These are phyloP conservation scores for Spathaspora passalidarum DNA, from an alignment of 805 yeast species.

Conservation along the genomic window DNA sequence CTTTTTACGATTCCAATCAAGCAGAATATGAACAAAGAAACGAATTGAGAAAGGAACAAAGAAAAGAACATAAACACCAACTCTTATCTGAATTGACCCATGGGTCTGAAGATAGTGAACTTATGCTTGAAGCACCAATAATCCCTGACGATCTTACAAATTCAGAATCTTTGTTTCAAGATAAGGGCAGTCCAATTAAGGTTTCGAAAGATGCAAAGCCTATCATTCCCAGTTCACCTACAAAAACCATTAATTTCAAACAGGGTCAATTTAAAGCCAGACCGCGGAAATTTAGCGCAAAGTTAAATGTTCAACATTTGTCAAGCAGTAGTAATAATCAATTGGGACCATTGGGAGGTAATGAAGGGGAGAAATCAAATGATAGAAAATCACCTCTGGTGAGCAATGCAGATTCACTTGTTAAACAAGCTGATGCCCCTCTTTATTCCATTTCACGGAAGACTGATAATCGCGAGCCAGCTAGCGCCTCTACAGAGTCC, in stretches of 20 bases:
- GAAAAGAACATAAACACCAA: constrained; percentile 25
- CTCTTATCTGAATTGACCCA: constrained; percentile 45
- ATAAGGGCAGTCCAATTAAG: constrained; percentile 25
- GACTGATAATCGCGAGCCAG: too few relatives aligned
- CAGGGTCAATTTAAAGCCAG: constrained; percentile 30
- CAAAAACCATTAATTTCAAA: constrained; percentile 19
- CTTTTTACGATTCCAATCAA: constrained; percentile 2
- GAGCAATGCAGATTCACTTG: constrained; percentile 15
- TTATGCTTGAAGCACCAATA: constrained; percentile 37
- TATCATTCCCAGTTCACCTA: constrained; percentile 11
- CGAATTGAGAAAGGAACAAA: constrained; percentile 34
- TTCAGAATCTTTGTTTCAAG: constrained; percentile 32
- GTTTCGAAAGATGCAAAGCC: constrained; percentile 10
- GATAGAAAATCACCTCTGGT: constrained; percentile 18
- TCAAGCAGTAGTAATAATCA: constrained; percentile 12
- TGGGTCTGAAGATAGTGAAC: constrained; percentile 24
- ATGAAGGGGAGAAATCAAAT: constrained; percentile 9
- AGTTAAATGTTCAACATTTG: constrained; percentile 28
- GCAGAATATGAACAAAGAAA: constrained; percentile 20
- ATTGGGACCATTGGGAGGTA: constrained; percentile 27
- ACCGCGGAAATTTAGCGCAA: constrained; percentile 26
- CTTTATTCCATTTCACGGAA: constrained; percentile 35
- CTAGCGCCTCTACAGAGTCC: too few relatives aligned
- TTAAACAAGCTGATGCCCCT: constrained; percentile 52
- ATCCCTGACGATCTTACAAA: neutral